Percentiles rank a stretch among this genome's conserved stretches.
These are phyloP conservation scores for Cryphonectria nitschkei DNA, from an alignment of 2,329 filamentous ascomycete genomes.

Conservation along the genomic window DNA sequence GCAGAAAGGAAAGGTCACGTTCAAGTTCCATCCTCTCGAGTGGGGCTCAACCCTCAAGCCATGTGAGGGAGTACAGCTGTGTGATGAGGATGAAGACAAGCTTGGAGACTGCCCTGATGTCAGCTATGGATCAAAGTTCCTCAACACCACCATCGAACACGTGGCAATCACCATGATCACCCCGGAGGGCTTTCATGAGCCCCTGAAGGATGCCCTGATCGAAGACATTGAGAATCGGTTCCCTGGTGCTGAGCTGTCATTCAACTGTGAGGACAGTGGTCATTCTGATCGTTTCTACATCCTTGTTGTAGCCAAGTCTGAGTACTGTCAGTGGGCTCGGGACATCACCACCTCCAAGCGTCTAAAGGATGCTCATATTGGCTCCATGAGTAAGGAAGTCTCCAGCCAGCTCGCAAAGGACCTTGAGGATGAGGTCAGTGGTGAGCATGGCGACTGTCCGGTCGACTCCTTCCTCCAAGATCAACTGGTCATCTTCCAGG, in stretches of 20 bases:
- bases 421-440: constrained; percentile 48
- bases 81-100: constrained; percentile 13
- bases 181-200: constrained; percentile 47
- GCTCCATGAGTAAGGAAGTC: constrained; percentile 42
- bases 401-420: constrained; percentile 49
- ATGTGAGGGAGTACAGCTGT: constrained; percentile 31
- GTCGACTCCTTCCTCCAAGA: constrained; percentile 64
- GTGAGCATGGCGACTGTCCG: constrained; percentile 44
- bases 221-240: constrained; percentile 47
- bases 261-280: constrained; percentile 55
- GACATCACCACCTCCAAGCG: constrained; percentile 45
- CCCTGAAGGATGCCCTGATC: constrained; percentile 46
- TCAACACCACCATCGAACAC: constrained; percentile 40
- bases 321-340: constrained; percentile 50
- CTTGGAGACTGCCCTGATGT: constrained; percentile 22
- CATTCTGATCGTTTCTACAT: constrained; percentile 57
- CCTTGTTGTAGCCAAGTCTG: constrained; percentile 59
- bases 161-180: constrained; percentile 58
- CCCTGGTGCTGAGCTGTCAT: constrained; percentile 47
- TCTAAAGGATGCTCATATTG: constrained; percentile 30
- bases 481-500: constrained; percentile 64
- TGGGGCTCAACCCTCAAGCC: constrained; percentile 42
- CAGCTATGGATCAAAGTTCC: not conserved
- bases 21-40: constrained; percentile 49
- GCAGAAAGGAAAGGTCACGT: constrained; percentile 47